Base-by-base conservation (phyloP, 306 rosid species). In the Ormosia emarginata region DNA sequence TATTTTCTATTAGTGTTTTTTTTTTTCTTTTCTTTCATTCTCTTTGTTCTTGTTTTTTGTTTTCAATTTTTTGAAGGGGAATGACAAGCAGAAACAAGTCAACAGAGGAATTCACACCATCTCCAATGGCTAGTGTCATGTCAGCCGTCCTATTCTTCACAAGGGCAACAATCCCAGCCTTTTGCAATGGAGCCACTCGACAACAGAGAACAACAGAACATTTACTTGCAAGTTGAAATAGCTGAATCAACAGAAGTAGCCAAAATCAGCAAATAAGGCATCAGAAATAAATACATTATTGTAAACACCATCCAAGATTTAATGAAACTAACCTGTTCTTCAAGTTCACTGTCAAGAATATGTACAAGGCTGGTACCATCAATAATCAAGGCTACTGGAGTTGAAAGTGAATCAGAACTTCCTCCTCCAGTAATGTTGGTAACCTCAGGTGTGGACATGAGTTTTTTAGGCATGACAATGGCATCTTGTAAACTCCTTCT, bases 101-200 rank as follows among this genome's bases (percentile, higher is more conserved):
- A 49, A 64, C 8, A 14, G 3, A 70, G 32, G 7, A 71, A 44
- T 17, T 71, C 65, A 40, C 91, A 95, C 98, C 99, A 67, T 95
- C 99, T 65, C 99, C 99, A 50, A 95, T 90, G 79, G 98, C 98
- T 84, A 95, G 92, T 32, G 98, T 93, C 98, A 95, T 88, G 79
- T 95, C 98, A 58, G 91, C 39, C 7, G 99, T 92, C 84, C 97
- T 86, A 1, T 83, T 88, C 89, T 93, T 95, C 56, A 93, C 99
- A 67, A 95, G 96, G 67, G 96, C 83, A 75, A 93, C 91, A 46
- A 93, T 93, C 34, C 98, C 99, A 62, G 98, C 98, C 63, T 95
- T 95, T 80, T 95, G 99, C 86, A 93, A 71, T 1, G 99, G 99
- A 77, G 99, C 99, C 55, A 95, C 98, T 9, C 99, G 99, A 78